These are phyloP conservation scores for Canavalia gladiata DNA, from an alignment of 306 rosid genomes.

Conservation along the genomic window DNA sequence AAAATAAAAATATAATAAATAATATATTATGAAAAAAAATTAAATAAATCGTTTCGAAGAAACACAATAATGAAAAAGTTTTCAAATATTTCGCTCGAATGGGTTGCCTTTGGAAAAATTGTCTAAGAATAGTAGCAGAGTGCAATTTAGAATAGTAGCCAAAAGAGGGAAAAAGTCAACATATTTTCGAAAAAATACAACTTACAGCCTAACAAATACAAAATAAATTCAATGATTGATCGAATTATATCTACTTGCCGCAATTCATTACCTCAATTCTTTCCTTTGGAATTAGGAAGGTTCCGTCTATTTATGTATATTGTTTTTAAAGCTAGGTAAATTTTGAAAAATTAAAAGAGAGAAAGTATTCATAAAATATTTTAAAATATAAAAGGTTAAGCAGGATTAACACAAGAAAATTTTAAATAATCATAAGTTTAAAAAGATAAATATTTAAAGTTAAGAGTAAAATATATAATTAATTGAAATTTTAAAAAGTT, in stretches of 20 bases:
- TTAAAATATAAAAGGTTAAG: background rate
- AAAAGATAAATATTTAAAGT: background rate
- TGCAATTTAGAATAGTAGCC: background rate
- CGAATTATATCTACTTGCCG: background rate
- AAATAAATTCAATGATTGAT: background rate
- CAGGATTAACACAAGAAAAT: background rate
- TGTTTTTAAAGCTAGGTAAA: background rate
- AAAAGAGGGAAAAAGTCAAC: background rate
- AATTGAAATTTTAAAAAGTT: background rate
- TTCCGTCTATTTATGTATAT: background rate
- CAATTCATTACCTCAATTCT: background rate
- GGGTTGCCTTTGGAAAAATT: background rate
- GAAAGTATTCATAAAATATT: background rate
- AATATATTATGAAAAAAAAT: too few relatives aligned
- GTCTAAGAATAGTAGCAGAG: background rate
- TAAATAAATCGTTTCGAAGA: background rate
- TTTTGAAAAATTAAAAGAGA: background rate
- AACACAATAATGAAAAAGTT: background rate
- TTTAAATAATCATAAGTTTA: background rate
- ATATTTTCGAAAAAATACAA: background rate
- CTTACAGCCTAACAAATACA: background rate
- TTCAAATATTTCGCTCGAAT: slow-evolving; percentile 19
- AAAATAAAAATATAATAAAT: too few relatives aligned
- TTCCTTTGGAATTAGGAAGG: background rate
- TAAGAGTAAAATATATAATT: background rate